Evolutionary conservation across 2,329 filamentous ascomycete genomes (phyloP).

Genomic region (Fusarium temperatum): DNA sequence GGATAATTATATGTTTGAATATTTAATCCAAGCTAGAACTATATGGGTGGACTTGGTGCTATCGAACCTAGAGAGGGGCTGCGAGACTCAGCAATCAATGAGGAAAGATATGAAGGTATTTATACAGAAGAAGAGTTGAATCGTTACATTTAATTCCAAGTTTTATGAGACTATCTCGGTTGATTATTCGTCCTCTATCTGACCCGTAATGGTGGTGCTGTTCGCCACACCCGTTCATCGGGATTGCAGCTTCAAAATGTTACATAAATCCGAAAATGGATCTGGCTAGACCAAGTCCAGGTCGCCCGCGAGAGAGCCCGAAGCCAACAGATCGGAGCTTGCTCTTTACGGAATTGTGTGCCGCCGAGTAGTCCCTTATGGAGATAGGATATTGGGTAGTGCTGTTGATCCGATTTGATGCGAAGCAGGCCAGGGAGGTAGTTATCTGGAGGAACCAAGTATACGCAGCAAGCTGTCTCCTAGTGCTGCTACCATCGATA

Average conservation of each 20-base stretch:
- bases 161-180: not conserved
- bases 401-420: not conserved
- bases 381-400: not conserved
- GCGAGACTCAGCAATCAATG: not conserved
- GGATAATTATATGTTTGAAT: not conserved
- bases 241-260: not conserved
- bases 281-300: not conserved
- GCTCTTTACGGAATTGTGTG: not conserved
- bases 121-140: not conserved
- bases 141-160: not conserved
- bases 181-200: not conserved
- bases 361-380: not conserved
- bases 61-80: not conserved
- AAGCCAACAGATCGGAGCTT: not conserved
- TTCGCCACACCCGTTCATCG: conserved; percentile 3
- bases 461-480: not conserved
- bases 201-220: not conserved
- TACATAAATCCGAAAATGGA: conserved; percentile 6
- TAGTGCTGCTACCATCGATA: not conserved
- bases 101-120: not conserved
- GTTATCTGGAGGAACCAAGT: not conserved
- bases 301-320: not conserved
- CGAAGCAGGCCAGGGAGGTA: not conserved
- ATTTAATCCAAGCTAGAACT: not conserved
- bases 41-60: not conserved